Percentiles rank a stretch among this genome's conserved stretches.
phyloP scores from a whole-genome alignment of 495 filamentous ascomycete species.

The Haplographium delicatum region DNA sequence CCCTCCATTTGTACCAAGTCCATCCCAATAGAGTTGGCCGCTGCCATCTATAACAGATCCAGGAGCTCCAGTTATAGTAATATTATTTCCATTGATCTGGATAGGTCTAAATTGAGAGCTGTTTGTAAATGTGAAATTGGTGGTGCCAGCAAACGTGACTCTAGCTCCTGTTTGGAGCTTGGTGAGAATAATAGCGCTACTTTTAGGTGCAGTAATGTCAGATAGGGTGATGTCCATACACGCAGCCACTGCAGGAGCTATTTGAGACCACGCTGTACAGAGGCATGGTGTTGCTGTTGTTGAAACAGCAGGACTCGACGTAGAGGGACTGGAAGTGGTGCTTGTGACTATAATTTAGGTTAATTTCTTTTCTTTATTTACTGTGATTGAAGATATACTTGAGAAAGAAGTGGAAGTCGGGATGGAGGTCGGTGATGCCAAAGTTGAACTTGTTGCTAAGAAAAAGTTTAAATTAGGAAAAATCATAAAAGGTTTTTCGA shows the following conservation, averaged over 20 bases:
- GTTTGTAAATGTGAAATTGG: conserved; percentile 8
- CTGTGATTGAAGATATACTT: not conserved
- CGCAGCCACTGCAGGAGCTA: conserved; percentile 10
- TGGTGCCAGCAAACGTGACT: conserved; percentile 13
- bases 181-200: conserved; percentile 11
- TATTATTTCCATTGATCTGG: conserved; percentile 35
- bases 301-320: not conserved
- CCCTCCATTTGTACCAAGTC: conserved; percentile 41
- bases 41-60: conserved; percentile 40
- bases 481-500: no score
- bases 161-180: conserved; percentile 12
- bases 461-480: no score
- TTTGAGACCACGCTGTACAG: conserved; percentile 19
- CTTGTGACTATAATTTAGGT: not conserved
- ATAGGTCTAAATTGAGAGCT: conserved; percentile 11
- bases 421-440: not conserved
- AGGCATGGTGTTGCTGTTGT: conserved; percentile 12
- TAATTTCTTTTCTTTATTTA: not conserved
- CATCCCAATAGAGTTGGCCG: conserved; percentile 46
- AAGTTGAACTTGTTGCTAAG: no score
- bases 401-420: not conserved
- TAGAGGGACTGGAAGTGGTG: not conserved
- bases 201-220: conserved; percentile 8
- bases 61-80: conserved; percentile 39
- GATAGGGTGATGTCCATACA: conserved; percentile 9